Conservation (phyloP, 1,284 basidiomycete genomes). For the Meira nashicola region DNA sequence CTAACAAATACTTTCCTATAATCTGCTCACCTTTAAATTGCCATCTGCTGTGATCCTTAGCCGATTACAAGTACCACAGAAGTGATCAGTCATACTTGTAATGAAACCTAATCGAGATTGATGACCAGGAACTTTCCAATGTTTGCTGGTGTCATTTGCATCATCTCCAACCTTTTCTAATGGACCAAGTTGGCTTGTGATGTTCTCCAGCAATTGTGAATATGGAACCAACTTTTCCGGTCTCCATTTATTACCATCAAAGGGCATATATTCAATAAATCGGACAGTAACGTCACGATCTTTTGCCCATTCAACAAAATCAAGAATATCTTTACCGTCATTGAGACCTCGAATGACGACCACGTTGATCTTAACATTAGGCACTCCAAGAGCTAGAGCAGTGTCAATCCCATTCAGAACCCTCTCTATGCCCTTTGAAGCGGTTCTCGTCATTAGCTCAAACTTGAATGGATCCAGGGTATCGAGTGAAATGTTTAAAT, state of each 20-base stretch:
- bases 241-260: conserved; percentile 76
- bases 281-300: conserved; percentile 66
- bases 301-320: conserved; percentile 71
- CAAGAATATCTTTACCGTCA: conserved; percentile 65
- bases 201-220: conserved; percentile 25
- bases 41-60: conserved; percentile 80
- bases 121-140: conserved; percentile 70
- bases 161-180: conserved; percentile 56
- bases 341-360: conserved; percentile 77
- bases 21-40: conserved; percentile 68
- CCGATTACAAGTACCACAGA: conserved; percentile 78
- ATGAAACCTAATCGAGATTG: conserved; percentile 77
- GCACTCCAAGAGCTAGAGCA: conserved; percentile 57
- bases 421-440: conserved; percentile 12
- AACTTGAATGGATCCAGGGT: conserved; percentile 82
- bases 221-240: conserved; percentile 67
- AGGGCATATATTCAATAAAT: conserved; percentile 91
- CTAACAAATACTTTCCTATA: too few relatives aligned
- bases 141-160: conserved; percentile 73
- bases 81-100: conserved; percentile 67
- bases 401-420: conserved; percentile 69
- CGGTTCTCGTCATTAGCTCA: conserved; percentile 69
- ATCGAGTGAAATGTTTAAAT: conserved; percentile 69
- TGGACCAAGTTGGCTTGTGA: conserved; percentile 17
- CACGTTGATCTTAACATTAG: conserved; percentile 72